phyloP scores from a whole-genome alignment of 345 rosid species.

The Aquilaria sinensis region DNA sequence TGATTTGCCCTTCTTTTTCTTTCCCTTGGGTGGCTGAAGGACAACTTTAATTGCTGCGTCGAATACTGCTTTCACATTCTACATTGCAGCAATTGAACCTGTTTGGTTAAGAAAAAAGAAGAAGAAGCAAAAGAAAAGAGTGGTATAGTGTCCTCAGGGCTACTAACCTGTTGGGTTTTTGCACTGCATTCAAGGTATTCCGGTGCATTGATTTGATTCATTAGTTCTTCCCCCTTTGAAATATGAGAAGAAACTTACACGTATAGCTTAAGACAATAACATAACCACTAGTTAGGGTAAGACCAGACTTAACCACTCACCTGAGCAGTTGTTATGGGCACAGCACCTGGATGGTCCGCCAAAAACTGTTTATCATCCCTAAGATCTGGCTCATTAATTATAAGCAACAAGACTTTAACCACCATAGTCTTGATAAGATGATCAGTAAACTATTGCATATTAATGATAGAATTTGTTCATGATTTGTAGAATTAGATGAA shows the following conservation, averaged over 20 bases:
- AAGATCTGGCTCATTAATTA: slow-evolving; percentile 49
- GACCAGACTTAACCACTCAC: slow-evolving; percentile 20
- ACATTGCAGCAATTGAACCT: background rate
- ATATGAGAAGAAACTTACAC: background rate
- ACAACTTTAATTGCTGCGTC: slow-evolving; percentile 54
- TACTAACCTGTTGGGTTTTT: slow-evolving; percentile 78
- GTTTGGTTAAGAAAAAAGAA: background rate
- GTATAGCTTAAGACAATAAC: background rate
- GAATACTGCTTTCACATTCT: slow-evolving; percentile 52
- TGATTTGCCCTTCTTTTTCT: slow-evolving; percentile 42
- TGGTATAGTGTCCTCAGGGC: background rate
- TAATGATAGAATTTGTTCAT: no score
- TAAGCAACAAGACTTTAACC: no score
- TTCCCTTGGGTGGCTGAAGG: slow-evolving; percentile 51
- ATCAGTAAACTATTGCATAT: no score
- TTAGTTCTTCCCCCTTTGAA: slow-evolving; percentile 86
- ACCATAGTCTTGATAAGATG: no score
- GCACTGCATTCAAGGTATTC: slow-evolving; percentile 96
- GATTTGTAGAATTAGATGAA: no score
- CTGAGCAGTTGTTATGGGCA: slow-evolving; percentile 73
- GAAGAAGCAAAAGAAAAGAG: no score
- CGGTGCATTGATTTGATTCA: slow-evolving; percentile 71
- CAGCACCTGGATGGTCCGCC: slow-evolving; percentile 89
- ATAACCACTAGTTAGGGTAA: background rate
- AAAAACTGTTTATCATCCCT: slow-evolving; percentile 92